Conservation (phyloP, 345 rosid genomes). For the Rhizophora mangle region DNA sequence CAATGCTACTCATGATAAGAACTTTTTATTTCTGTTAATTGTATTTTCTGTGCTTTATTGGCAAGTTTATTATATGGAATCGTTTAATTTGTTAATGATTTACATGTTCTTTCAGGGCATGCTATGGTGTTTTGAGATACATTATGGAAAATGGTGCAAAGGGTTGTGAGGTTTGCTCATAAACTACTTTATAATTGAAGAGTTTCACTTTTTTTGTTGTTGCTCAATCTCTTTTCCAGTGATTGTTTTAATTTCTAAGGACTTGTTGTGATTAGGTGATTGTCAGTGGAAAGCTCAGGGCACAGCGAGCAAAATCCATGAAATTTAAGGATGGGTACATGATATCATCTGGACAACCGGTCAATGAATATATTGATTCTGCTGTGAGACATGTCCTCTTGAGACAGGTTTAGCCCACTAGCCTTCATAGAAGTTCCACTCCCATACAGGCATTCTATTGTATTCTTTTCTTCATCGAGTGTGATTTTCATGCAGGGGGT, state of each 20-base stretch:
- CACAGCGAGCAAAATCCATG: conserved; percentile 90
- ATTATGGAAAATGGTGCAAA: conserved; percentile 90
- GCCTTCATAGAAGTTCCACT: neutral
- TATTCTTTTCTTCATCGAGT: neutral
- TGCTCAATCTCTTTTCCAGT: neutral
- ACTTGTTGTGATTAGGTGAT: conserved; percentile 48
- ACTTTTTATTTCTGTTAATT: neutral
- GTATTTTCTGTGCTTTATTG: neutral
- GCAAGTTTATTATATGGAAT: neutral
- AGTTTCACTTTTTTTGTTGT: neutral
- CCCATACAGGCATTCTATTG: neutral
- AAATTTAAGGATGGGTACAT: conserved; percentile 95
- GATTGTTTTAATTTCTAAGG: neutral
- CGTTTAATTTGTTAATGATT: neutral
- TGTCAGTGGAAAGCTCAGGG: conserved; percentile 90
- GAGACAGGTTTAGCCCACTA: conserved; percentile 57
- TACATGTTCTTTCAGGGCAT: conserved; percentile 48
- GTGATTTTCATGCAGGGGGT: conserved; percentile 51
- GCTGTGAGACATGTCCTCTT: conserved; percentile 85
- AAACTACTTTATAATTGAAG: neutral
- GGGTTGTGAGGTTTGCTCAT: conserved; percentile 66
- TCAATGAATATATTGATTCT: conserved; percentile 83
- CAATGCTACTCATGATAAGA: neutral
- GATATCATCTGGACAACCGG: conserved; percentile 94
- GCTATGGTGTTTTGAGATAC: conserved; percentile 82